Base-by-base conservation (phyloP, 2,329 filamentous ascomycete species). In the Camptophora hylomeconis region DNA sequence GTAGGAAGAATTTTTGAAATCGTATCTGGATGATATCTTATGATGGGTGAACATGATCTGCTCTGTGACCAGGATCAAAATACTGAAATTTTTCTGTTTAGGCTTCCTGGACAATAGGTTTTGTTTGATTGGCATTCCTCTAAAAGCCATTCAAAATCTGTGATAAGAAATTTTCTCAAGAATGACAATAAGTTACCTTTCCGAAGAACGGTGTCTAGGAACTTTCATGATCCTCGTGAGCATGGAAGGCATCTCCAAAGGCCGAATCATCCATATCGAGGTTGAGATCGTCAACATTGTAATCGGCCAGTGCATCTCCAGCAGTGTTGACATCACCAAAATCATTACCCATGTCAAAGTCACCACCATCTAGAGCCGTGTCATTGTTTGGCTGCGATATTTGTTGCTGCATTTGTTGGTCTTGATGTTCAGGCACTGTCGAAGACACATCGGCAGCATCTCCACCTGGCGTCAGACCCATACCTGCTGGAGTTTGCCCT, bases 231-330 rank as follows among this genome's bases (percentile, higher is more conserved):
- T 57, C 56, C 37, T 67, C 61, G 25, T 63, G 63, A 10, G 60
- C 61, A 39, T 84, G 79, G 54, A 87, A 82, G 1, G 81, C 81
- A 44, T 89, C 80, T 3, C 80, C 81, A 57, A 89, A 89, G 2
- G 80, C 81, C 19, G 76, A 82, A 46, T 84, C 78, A 25, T 82
- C 78, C 60, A 83, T 68, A 6, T 67, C 70, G 22, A 66, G 49
- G 40, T 65, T 63, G 3, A 63, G 51, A 3, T 56, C 56, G 28
- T 69, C 63, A 9, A 70, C 67, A 10, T 68, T 67, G 22, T 77
- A 82, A 20, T 69, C 69, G 2, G 73, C 73, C 19, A 83, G 56
- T 3, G 75, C 78, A 46, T 82, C 76, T 9, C 75, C 77, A 0
- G 76, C 78, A 14, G 75, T 74, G 39, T 78, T 72, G 10, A 65